phyloP scores from a whole-genome alignment of 345 rosid species.

The thale cress (Arabidopsis thaliana) region TAIR10.1 NC_003070.9:30364501-30365000 shows the following conservation, averaged over 20 bases:
- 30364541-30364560: constrained; percentile 9
- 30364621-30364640: background rate
- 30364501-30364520: background rate
- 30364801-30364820: background rate
- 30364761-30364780: background rate
- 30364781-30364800: background rate
- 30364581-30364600: background rate
- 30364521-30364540: background rate
- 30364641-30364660: background rate
- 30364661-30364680: background rate
- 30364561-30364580: background rate
- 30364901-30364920: constrained; percentile 2
- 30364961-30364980: background rate
- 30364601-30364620: background rate
- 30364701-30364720: background rate
- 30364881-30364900: constrained; percentile 12
- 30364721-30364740: constrained; percentile 37
- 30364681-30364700: background rate
- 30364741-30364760: background rate
- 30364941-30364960: constrained; percentile 1
- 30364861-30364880: constrained; percentile 16
- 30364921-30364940: background rate
- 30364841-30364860: background rate
- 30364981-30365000: constrained; percentile 21
- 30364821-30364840: background rate